These are phyloP conservation scores for Ogataea ganodermae DNA, from an alignment of 805 yeast species.

Conservation along the genomic window DNA sequence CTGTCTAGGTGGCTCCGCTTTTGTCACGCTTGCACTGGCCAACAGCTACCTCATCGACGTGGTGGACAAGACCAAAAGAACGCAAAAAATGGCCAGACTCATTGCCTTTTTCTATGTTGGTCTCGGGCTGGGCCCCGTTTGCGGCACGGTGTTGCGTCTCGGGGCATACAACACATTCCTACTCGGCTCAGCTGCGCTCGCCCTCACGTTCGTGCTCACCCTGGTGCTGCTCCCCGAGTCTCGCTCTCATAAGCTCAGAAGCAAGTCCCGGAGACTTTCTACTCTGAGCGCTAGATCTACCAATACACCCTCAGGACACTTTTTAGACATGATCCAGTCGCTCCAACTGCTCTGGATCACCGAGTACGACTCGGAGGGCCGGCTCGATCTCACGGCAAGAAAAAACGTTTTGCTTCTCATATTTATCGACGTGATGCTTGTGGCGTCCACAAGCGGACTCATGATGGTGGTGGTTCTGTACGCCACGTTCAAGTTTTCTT, in stretches of 20 bases:
- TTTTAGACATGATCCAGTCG: constrained; percentile 44
- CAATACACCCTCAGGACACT: background rate
- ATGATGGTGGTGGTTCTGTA: constrained; percentile 50
- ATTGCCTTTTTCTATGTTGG: constrained; percentile 63
- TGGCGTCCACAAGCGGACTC: constrained; percentile 42
- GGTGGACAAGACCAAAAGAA: constrained; percentile 60
- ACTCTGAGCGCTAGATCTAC: constrained; percentile 12
- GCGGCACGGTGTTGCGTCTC: constrained; percentile 46
- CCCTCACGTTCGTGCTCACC: constrained; percentile 38
- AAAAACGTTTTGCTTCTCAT: constrained; percentile 52
- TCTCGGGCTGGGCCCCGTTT: constrained; percentile 63
- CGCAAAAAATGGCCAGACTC: constrained; percentile 57
- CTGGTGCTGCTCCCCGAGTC: constrained; percentile 59
- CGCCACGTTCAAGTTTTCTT: constrained; percentile 52
- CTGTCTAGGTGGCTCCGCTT: constrained; percentile 63
- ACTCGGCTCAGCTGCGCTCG: constrained; percentile 24
- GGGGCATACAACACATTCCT: constrained; percentile 35
- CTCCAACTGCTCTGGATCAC: constrained; percentile 58
- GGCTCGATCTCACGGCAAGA: constrained; percentile 39
- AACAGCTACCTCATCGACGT: constrained; percentile 78
- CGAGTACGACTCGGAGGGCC: constrained; percentile 31
- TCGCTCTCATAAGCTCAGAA: constrained; percentile 54
- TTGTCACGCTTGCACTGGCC: constrained; percentile 55
- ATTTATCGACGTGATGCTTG: constrained; percentile 44
- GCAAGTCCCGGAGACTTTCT: constrained; percentile 45